phyloP scores from a whole-genome alignment of 2,329 filamentous ascomycete genomes.

The Aspergillus sp. region DNA sequence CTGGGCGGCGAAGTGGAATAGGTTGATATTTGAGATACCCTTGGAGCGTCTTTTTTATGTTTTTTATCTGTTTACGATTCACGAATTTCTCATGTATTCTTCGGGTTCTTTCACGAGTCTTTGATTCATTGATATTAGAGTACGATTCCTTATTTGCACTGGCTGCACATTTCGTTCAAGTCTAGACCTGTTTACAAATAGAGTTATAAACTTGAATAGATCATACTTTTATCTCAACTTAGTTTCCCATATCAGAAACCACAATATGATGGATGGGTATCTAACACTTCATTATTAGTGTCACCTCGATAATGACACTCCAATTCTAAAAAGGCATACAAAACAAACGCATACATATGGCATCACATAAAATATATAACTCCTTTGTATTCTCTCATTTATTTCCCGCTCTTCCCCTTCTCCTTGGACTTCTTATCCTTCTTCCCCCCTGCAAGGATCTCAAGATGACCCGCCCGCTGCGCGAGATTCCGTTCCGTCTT shows the following conservation, averaged over 20 bases:
- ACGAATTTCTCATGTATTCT: constrained; percentile 9
- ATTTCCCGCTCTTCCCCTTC: constrained; percentile 27
- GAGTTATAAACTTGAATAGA: not conserved
- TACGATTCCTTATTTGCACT: constrained; percentile 21
- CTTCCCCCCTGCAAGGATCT: constrained; percentile 67
- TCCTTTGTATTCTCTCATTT: constrained; percentile 18
- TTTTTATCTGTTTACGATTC: constrained; percentile 12
- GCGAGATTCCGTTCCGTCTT: constrained; percentile 69
- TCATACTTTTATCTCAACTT: not conserved
- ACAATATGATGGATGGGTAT: constrained; percentile 16
- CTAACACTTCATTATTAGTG: constrained; percentile 12
- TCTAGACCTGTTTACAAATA: not conserved
- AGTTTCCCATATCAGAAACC: not conserved
- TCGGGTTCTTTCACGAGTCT: not conserved
- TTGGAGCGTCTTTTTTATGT: constrained; percentile 23
- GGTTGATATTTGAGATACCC: constrained; percentile 36
- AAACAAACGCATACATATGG: not conserved
- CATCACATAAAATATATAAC: not conserved
- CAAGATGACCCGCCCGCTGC: constrained; percentile 67
- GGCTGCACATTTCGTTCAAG: not conserved
- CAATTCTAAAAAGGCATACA: not conserved
- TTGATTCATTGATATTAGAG: constrained; percentile 1
- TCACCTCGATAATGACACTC: not conserved
- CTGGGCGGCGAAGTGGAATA: constrained; percentile 24
- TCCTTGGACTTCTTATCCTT: constrained; percentile 50